Evolutionary conservation across 2,329 filamentous ascomycete genomes (phyloP).

Genomic region (Neurospora sp.): DNA sequence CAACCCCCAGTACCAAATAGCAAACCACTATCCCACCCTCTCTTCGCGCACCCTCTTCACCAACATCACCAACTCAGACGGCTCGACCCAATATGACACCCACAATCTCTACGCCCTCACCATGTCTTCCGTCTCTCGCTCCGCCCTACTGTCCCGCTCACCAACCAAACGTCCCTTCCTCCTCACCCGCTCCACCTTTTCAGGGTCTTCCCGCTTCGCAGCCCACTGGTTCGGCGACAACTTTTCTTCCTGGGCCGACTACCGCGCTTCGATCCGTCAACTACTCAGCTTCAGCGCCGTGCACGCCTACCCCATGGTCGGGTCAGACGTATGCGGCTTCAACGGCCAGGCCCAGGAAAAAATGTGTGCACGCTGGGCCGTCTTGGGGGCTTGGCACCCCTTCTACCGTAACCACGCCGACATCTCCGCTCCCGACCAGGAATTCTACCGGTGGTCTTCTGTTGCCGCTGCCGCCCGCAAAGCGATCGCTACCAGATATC

Average conservation of each 20-base stretch:
- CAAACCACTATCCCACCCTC: conserved; percentile 42
- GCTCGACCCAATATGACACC: conserved; percentile 59
- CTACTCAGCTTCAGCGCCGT: conserved; percentile 52
- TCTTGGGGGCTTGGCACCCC: conserved; percentile 60
- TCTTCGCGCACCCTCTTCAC: conserved; percentile 53
- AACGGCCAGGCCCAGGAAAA: conserved; percentile 56
- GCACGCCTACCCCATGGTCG: conserved; percentile 59
- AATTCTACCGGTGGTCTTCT: conserved; percentile 58
- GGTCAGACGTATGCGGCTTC: conserved; percentile 71
- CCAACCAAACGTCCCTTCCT: conserved; percentile 56
- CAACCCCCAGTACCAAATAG: conserved; percentile 52
- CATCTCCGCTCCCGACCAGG: conserved; percentile 39
- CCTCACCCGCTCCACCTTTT: conserved; percentile 67
- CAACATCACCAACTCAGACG: conserved; percentile 57
- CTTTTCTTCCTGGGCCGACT: conserved; percentile 45
- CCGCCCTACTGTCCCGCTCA: conserved; percentile 54
- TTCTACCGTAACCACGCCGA: conserved; percentile 69
- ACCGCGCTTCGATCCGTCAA: conserved; percentile 46
- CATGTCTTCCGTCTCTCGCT: conserved; percentile 54
- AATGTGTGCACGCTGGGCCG: conserved; percentile 64
- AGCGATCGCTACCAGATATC: conserved; percentile 60
- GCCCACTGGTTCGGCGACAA: conserved; percentile 55
- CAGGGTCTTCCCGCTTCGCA: conserved; percentile 56
- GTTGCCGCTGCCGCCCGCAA: conserved; percentile 51
- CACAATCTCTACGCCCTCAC: conserved; percentile 69